Evolutionary conservation across 2,329 filamentous ascomycete species (phyloP), one percentile per base, ranked within the genome.

Genomic region (Lasiodiplodia citricola): DNA sequence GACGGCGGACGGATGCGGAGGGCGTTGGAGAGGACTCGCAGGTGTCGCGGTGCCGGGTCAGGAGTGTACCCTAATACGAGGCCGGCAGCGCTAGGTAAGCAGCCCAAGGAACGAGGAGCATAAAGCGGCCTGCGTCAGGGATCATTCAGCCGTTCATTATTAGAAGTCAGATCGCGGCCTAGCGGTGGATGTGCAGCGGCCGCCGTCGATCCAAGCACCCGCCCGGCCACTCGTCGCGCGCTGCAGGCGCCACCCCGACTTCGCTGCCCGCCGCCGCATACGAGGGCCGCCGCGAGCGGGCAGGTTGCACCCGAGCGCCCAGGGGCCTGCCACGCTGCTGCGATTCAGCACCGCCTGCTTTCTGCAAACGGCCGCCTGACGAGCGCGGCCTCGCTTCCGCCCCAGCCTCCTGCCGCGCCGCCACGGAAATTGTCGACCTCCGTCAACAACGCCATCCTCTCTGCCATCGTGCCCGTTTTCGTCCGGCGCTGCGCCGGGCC

Each of bases 71-170:
- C 66, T 68, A 68, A 68, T 68, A 68, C 67, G 67, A 68, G 67
- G 67, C 67, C 67, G 67, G 67, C 67, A 68, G 57, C 67, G 67
- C 67, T 68, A 68, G 67, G 67, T 68, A 56, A 64, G 57, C 67
- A 63, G 67, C 67, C 67, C 63, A 63, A 64, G 67, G 58, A 64
- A 63, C 67, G 66, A 68, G 55, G 66, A 68, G 66, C 66, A 68
- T 68, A 68, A 54, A 65, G 67, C 55, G 67, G 65, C 54, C 65
- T 52, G 65, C 65, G 65, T 51, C 65, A 67, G 65, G 65, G 65
- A 67, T 67, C 65, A 66, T 56, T 58, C 65, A 67, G 65, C 65
- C 63, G 52, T 57, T 57, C 65, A 67, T 67, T 57, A 67, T 67
- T 67, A 67, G 65, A 67, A 67, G 52, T 58, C 65, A 67, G 65